phyloP scores from a whole-genome alignment of 192 early-diverging fungal genomes.

The Linnemannia exigua region DNA sequence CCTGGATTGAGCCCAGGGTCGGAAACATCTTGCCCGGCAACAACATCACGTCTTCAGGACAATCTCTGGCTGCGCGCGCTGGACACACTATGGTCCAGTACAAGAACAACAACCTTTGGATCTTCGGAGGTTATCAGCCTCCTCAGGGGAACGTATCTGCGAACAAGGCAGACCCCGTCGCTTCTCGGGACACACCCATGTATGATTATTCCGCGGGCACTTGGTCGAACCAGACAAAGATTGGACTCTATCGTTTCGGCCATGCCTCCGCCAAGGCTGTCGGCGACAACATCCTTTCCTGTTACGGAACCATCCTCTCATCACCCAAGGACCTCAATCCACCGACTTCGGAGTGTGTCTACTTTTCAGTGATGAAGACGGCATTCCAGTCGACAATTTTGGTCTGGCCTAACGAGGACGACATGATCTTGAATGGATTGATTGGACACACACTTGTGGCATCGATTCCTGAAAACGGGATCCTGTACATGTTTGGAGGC shows the following conservation, averaged over 20 bases:
- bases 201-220: conserved; percentile 4
- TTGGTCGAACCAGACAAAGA: conserved; percentile 20
- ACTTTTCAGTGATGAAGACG: conserved; percentile 18
- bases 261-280: conserved; percentile 33
- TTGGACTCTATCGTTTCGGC: conserved; percentile 18
- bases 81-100: conserved; percentile 31
- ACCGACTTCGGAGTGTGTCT: conserved; percentile 30
- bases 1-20: conserved; percentile 23
- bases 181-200: conserved; percentile 20
- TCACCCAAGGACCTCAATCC: not conserved
- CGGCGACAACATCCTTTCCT: conserved; percentile 20
- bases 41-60: not conserved
- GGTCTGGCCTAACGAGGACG: conserved; percentile 12
- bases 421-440: conserved; percentile 3
- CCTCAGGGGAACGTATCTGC: not conserved
- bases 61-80: not conserved
- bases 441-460: conserved; percentile 24
- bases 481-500: conserved; percentile 48
- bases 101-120: conserved; percentile 30
- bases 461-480: not conserved
- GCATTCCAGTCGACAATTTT: not conserved
- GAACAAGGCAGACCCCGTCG: not conserved
- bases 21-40: not conserved
- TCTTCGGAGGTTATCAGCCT: conserved; percentile 16
- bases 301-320: conserved; percentile 20